Evolutionary conservation across 345 rosid genomes (phyloP).

Genomic region (Linum tenue): DNA sequence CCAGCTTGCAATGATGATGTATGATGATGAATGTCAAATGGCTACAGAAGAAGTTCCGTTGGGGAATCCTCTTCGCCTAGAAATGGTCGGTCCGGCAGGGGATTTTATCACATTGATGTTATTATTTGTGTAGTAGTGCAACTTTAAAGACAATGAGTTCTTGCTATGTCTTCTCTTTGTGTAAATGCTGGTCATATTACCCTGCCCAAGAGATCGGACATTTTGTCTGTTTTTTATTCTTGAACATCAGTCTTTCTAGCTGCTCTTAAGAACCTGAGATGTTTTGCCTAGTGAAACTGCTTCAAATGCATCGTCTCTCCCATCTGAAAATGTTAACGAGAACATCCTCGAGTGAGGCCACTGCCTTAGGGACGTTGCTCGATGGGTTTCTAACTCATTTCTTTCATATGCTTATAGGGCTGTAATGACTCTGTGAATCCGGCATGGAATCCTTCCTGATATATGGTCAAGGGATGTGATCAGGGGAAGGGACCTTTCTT

Average conservation of each 20-base stretch:
- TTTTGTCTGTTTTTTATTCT: too few relatives aligned
- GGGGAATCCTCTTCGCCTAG: not conserved
- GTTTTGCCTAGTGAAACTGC: too few relatives aligned
- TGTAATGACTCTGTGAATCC: not conserved
- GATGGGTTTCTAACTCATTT: not conserved
- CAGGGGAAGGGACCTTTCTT: not conserved
- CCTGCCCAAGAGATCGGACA: too few relatives aligned
- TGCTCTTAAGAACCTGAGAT: too few relatives aligned
- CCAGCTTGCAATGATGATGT: slow-evolving; percentile 7
- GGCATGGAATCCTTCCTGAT: not conserved
- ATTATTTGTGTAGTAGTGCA: not conserved
- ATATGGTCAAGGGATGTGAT: not conserved
- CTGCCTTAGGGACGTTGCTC: too few relatives aligned
- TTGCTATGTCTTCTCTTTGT: too few relatives aligned
- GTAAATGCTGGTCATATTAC: too few relatives aligned
- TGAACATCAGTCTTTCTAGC: too few relatives aligned
- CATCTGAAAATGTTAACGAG: too few relatives aligned
- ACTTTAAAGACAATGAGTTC: too few relatives aligned
- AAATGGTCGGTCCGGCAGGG: not conserved
- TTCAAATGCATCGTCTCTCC: too few relatives aligned
- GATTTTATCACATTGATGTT: not conserved
- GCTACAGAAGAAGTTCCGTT: not conserved
- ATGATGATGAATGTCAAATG: not conserved
- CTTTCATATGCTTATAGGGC: not conserved
- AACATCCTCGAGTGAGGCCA: too few relatives aligned